Percentiles rank a stretch among this genome's conserved stretches.
Evolutionary conservation across 495 filamentous ascomycete species (phyloP).

Genomic region (Penicillium verhagenii): DNA sequence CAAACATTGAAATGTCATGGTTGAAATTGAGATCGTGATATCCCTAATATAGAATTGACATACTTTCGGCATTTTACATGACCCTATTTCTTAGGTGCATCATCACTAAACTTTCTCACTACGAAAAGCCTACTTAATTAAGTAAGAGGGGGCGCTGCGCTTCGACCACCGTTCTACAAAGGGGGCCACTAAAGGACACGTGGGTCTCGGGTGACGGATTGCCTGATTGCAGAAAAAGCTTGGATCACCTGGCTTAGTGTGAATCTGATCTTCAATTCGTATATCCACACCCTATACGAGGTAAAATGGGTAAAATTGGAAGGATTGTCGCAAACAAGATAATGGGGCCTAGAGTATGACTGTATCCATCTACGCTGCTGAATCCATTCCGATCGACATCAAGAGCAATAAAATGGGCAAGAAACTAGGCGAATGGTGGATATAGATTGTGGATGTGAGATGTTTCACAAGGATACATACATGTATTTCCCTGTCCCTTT

Average conservation of each 20-base stretch:
- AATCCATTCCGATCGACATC: not conserved
- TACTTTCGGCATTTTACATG: not conserved
- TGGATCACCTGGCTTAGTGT: not conserved
- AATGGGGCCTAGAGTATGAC: not conserved
- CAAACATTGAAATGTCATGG: too few species aligned
- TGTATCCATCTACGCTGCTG: not conserved
- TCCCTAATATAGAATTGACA: too few species aligned
- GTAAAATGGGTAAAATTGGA: too few species aligned
- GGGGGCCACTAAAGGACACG: constrained; percentile 1
- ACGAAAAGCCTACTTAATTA: not conserved
- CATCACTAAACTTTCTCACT: not conserved
- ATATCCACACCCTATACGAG: too few species aligned
- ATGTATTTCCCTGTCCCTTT: not conserved
- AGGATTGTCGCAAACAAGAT: too few species aligned
- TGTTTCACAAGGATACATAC: not conserved
- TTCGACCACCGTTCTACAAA: not conserved
- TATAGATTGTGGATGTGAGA: not conserved
- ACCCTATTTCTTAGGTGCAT: not conserved
- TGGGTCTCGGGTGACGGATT: constrained; percentile 1
- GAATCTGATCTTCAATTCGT: not conserved
- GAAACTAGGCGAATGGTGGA: too few species aligned
- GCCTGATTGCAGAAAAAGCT: constrained; percentile 7
- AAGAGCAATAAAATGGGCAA: not conserved
- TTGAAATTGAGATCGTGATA: too few species aligned
- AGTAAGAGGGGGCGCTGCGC: not conserved